Evolutionary conservation across 139 green algal genomes (phyloP).

Genomic region (Chlorella sp.): DNA sequence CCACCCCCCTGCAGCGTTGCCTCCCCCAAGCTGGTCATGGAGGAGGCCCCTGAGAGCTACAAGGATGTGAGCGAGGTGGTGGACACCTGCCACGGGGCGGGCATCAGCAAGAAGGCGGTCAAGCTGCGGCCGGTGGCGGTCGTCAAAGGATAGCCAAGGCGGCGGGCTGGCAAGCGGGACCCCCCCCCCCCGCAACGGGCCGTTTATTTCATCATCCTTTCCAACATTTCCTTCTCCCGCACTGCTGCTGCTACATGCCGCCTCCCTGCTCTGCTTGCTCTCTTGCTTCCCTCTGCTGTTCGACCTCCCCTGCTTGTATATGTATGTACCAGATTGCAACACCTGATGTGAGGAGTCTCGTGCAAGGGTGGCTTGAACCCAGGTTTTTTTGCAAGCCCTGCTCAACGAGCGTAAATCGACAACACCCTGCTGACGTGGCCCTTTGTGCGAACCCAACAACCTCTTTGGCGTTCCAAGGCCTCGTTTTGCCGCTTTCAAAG

Average conservation of each 20-base stretch:
- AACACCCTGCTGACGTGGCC: no score
- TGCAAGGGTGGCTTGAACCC: no score
- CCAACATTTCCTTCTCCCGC: neutral
- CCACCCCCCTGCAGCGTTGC: slow-evolving; percentile 58
- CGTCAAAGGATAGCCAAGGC: slow-evolving; percentile 87
- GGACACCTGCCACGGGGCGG: slow-evolving; percentile 87
- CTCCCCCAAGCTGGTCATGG: slow-evolving; percentile 88
- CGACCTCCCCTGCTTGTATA: no score
- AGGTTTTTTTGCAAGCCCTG: no score
- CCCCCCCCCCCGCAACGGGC: neutral
- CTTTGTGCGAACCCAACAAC: no score
- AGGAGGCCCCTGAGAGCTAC: slow-evolving; percentile 91
- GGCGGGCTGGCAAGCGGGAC: neutral
- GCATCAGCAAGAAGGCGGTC: slow-evolving; percentile 84
- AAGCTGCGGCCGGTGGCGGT: slow-evolving; percentile 88
- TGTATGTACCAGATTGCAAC: no score
- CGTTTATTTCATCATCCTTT: neutral
- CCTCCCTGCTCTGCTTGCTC: neutral
- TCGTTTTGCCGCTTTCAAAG: no score
- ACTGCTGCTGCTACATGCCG: neutral
- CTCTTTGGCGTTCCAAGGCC: no score
- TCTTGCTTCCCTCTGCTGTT: neutral
- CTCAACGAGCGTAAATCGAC: no score
- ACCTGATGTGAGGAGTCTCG: no score
- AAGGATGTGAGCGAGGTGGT: slow-evolving; percentile 91